Percentiles rank a stretch among this genome's conserved stretches.
Conservation (phyloP, 805 yeast genomes). For the Lipomyces mesembrius region DNA sequence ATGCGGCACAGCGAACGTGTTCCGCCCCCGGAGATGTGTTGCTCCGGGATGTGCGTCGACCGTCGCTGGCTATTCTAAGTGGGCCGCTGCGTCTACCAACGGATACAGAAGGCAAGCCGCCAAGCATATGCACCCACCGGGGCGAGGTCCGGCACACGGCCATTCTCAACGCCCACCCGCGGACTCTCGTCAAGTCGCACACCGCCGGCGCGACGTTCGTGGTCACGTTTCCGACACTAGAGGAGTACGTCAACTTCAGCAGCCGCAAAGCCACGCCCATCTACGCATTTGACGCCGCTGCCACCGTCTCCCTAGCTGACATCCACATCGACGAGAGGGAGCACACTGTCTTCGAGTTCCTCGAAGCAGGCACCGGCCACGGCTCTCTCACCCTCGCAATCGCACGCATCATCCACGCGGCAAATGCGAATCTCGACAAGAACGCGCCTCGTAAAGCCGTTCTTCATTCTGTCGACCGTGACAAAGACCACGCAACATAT, state of each 20-base stretch:
- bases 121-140: not conserved
- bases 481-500: conserved; percentile 49
- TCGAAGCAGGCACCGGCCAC: conserved; percentile 63
- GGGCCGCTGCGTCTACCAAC: not conserved
- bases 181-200: conserved; percentile 44
- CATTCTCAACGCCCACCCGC: conserved; percentile 49
- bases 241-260: conserved; percentile 52
- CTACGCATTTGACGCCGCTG: conserved; percentile 55
- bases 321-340: conserved; percentile 47
- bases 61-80: not conserved
- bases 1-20: not conserved
- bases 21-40: conserved; percentile 10
- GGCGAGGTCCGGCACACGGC: conserved; percentile 44
- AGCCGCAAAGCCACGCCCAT: conserved; percentile 57
- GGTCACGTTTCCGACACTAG: conserved; percentile 51
- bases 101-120: not conserved
- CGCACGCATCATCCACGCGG: conserved; percentile 51
- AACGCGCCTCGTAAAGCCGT: conserved; percentile 50
- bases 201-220: conserved; percentile 44
- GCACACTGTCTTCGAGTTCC: conserved; percentile 48
- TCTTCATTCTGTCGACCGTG: conserved; percentile 54
- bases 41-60: conserved; percentile 5
- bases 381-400: conserved; percentile 56
- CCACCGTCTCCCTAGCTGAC: conserved; percentile 55
- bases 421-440: conserved; percentile 46